phyloP scores from a whole-genome alignment of 108 stramenopile genomes.

The Cyclotella kingstonii region DNA sequence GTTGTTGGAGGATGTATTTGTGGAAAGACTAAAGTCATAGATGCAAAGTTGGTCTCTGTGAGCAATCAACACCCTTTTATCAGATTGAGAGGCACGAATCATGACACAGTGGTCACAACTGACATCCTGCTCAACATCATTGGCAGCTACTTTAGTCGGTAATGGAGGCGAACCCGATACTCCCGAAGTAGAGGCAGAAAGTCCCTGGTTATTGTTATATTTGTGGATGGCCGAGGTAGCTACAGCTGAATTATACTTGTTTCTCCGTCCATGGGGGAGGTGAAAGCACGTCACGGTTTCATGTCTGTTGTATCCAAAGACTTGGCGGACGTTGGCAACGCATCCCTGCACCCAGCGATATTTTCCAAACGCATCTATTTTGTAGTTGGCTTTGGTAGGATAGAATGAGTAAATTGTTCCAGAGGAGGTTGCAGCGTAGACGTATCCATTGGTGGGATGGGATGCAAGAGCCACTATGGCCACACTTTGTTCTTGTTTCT shows the following conservation, averaged over 20 bases:
- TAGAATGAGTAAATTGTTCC: conserved; percentile 41
- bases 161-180: conserved; percentile 19
- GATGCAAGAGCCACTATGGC: conserved; percentile 30
- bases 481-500: conserved; percentile 11
- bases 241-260: no score
- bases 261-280: not conserved
- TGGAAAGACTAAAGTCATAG: conserved; percentile 45
- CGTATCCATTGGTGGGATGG: conserved; percentile 38
- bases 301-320: conserved; percentile 25
- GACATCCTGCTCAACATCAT: not conserved
- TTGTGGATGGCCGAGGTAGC: no score
- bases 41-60: conserved; percentile 72
- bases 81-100: conserved; percentile 24
- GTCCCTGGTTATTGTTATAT: not conserved
- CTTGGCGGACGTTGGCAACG: conserved; percentile 14
- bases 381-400: conserved; percentile 29
- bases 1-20: not conserved
- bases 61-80: conserved; percentile 50
- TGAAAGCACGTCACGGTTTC: not conserved
- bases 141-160: not conserved
- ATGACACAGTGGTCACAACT: conserved; percentile 21
- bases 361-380: conserved; percentile 36
- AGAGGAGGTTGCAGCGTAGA: conserved; percentile 27
- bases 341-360: conserved; percentile 37
- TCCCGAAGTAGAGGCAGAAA: conserved; percentile 11